These are phyloP conservation scores for Esteya vermicola DNA, from an alignment of 2,329 filamentous ascomycete genomes.

Conservation along the genomic window DNA sequence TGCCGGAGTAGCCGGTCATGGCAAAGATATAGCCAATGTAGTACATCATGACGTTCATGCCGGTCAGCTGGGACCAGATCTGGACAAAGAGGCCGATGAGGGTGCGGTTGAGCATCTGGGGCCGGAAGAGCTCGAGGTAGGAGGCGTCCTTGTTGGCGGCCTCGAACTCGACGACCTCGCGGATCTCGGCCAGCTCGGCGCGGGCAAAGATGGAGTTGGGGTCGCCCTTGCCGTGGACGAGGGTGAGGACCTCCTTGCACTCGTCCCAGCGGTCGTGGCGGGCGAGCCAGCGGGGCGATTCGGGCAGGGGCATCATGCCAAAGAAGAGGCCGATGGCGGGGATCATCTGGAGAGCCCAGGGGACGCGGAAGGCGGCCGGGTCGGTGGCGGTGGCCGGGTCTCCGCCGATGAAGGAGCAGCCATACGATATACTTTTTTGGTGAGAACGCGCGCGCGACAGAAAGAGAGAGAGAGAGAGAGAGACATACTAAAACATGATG, in stretches of 20 bases:
- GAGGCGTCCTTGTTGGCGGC: slow-evolving; percentile 52
- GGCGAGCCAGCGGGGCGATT: slow-evolving; percentile 36
- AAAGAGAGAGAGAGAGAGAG: background rate
- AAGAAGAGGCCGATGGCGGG: slow-evolving; percentile 26
- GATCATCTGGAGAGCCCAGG: slow-evolving; percentile 33
- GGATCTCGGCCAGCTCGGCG: slow-evolving; percentile 58
- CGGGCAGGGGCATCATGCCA: slow-evolving; percentile 28
- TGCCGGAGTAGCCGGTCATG: slow-evolving; percentile 53
- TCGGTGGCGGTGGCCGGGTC: slow-evolving; percentile 13
- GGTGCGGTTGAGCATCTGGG: slow-evolving; percentile 60
- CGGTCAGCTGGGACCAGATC: slow-evolving; percentile 63
- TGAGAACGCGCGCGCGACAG: too few species aligned
- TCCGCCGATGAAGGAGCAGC: slow-evolving; percentile 23
- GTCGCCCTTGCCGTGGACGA: slow-evolving; percentile 53
- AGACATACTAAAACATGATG: slow-evolving; percentile 24
- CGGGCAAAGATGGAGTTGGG: slow-evolving; percentile 48
- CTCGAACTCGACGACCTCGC: slow-evolving; percentile 61
- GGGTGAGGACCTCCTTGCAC: slow-evolving; percentile 29
- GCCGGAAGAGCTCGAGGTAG: slow-evolving; percentile 58
- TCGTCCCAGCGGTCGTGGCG: slow-evolving; percentile 33
- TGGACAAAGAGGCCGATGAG: slow-evolving; percentile 59
- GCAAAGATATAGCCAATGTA: slow-evolving; percentile 57
- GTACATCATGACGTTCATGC: slow-evolving; percentile 66
- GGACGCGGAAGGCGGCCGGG: slow-evolving; percentile 32
- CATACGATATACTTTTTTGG: slow-evolving; percentile 24